Percentiles rank a stretch among this genome's conserved stretches.
phyloP scores from a whole-genome alignment of 2,329 filamentous ascomycete genomes.

The Pseudocercospora cruenta region DNA sequence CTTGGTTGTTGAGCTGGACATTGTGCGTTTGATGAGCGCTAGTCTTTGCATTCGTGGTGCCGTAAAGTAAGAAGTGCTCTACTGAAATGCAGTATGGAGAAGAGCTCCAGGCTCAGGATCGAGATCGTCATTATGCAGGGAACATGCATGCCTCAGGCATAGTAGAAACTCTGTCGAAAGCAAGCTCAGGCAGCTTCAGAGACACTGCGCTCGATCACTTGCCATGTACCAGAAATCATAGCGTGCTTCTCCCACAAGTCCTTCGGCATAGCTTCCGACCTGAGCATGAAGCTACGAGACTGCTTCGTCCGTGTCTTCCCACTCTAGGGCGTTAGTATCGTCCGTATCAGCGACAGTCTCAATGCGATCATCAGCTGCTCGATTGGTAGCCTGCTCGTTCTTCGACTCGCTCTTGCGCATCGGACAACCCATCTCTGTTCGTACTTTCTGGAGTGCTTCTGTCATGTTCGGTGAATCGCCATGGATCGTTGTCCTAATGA shows the following conservation, averaged over 20 bases:
- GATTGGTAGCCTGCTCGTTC: too few species aligned
- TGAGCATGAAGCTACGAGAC: background rate
- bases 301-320: background rate
- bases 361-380: too few species aligned
- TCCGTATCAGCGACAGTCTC: too few species aligned
- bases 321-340: too few species aligned
- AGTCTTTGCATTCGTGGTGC: background rate
- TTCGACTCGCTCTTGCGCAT: too few species aligned
- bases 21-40: constrained; percentile 22
- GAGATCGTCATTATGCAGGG: background rate
- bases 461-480: too few species aligned
- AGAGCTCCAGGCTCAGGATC: background rate
- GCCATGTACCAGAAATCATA: background rate
- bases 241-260: background rate
- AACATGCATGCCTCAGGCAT: background rate
- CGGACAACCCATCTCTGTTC: too few species aligned
- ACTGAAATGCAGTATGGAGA: background rate
- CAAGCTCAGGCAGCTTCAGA: background rate
- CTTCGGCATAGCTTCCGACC: background rate
- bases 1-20: constrained; percentile 25
- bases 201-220: too few species aligned
- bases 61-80: background rate
- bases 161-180: background rate
- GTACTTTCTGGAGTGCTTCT: too few species aligned
- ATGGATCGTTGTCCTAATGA: too few species aligned